phyloP scores from a whole-genome alignment of 768 basidiomycete genomes.

The Podaxis rugospora region DNA sequence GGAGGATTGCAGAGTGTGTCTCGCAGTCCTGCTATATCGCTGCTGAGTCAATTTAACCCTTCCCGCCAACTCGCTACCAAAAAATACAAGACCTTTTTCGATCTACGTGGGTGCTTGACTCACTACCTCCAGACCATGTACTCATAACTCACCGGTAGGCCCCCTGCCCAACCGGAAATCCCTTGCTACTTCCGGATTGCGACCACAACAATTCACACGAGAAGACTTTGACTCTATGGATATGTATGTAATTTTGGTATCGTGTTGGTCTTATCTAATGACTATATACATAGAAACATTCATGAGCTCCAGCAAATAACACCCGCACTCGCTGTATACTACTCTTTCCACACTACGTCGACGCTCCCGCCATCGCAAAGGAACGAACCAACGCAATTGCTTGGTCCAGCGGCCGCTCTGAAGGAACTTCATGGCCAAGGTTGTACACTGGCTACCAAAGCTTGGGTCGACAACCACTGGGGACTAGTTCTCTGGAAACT shows the following conservation, averaged over 20 bases:
- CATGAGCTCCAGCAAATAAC: slow-evolving; percentile 51
- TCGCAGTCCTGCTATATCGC: background rate
- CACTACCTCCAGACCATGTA: background rate
- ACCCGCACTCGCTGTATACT: slow-evolving; percentile 51
- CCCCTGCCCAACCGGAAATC: slow-evolving; percentile 32
- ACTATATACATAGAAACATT: slow-evolving; percentile 35
- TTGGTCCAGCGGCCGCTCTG: slow-evolving; percentile 54
- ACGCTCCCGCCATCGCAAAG: slow-evolving; percentile 19
- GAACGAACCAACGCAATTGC: slow-evolving; percentile 18
- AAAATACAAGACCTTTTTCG: slow-evolving; percentile 31
- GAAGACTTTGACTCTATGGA: slow-evolving; percentile 45
- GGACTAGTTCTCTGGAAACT: slow-evolving; percentile 90
- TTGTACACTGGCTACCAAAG: slow-evolving; percentile 62
- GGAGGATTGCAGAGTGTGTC: background rate
- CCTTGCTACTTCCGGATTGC: slow-evolving; percentile 44
- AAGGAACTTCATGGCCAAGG: slow-evolving; percentile 50
- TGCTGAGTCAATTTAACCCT: background rate
- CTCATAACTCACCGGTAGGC: background rate
- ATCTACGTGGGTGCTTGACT: slow-evolving; percentile 34
- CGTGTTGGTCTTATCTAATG: background rate
- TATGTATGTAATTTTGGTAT: slow-evolving; percentile 37
- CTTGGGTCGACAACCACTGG: slow-evolving; percentile 96
- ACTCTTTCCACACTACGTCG: slow-evolving; percentile 49
- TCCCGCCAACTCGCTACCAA: slow-evolving; percentile 10
- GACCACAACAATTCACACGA: slow-evolving; percentile 40